Base-by-base conservation (phyloP, 169 alveolate genomes). In the Plasmodium gonderi region DNA sequence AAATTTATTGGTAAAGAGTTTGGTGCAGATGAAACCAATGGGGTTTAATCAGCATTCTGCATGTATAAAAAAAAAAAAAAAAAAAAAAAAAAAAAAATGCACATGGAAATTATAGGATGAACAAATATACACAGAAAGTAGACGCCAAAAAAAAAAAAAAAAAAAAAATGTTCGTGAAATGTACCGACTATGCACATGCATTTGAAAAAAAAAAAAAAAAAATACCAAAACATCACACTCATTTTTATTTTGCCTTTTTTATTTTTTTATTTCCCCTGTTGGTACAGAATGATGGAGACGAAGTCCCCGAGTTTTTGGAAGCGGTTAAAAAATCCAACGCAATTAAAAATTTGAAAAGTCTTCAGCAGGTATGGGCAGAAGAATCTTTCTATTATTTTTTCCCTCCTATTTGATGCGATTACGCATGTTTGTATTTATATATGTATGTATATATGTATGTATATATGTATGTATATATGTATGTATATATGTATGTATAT, bases 271-370 rank as follows among this genome's bases (percentile, higher is more conserved):
- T 9, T 44, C 47, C 2, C 44, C 9, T 14, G 9, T 14, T 54
- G 29, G 38, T 45, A 11, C 75, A 82, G 91, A 82, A 96, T 38
- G 96, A 93, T 76, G 95, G 95, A 45, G 97, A 96, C 36, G 97
- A 96, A 64, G 64, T 95, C 72, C 95, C 96, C 8, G 96, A 95
- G 60, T 96, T 95, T 74, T 95, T 95, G 65, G 95, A 95, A 12
- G 97, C 95, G 23, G 95, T 96, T 51, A 94, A 94, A 69, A 94
- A 92, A n/a, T 92, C 96, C 31, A 95, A 96, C 49, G 97, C 96
- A n/a, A 91, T 92, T 54, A 94, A 91, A 23, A 96, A 94, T 68
- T 93, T 96, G 67, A 94, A 91, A 80, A 85, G 51, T 33, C 93
- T 94, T 33, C 95, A 91, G 49, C 94, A 96, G 91, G 95, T 96